Evolutionary conservation across 2,329 filamentous ascomycete species (phyloP).

Genomic region (Emydomyces testavorans): DNA sequence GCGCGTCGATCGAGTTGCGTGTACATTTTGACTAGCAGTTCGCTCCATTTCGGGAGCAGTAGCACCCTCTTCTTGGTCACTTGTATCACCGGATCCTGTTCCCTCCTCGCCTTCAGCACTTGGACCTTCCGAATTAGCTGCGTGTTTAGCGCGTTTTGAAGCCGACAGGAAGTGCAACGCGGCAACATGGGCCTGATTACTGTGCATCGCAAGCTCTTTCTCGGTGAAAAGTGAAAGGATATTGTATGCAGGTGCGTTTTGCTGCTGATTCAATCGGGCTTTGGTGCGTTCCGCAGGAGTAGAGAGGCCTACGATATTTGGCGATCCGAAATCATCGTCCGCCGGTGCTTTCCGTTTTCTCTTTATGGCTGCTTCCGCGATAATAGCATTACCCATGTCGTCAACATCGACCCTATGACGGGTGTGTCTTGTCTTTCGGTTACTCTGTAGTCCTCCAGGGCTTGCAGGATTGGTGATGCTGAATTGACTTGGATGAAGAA

Average conservation of each 20-base stretch:
- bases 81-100: conserved; percentile 26
- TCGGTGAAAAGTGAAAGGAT: conserved; percentile 56
- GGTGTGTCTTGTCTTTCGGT: conserved; percentile 52
- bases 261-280: conserved; percentile 44
- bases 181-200: conserved; percentile 49
- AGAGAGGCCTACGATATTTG: conserved; percentile 40
- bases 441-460: conserved; percentile 48
- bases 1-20: conserved; percentile 44
- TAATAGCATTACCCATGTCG: conserved; percentile 39
- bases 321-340: conserved; percentile 50
- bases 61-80: conserved; percentile 32
- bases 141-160: conserved; percentile 37
- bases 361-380: conserved; percentile 40
- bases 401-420: conserved; percentile 46
- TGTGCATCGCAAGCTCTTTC: conserved; percentile 52
- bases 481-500: conserved; percentile 55
- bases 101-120: conserved; percentile 33
- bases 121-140: conserved; percentile 31
- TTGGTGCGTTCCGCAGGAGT: conserved; percentile 44
- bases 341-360: conserved; percentile 48
- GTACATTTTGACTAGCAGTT: conserved; percentile 45
- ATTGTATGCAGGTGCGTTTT: conserved; percentile 48
- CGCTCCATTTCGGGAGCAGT: conserved; percentile 49
- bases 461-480: conserved; percentile 53
- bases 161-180: conserved; percentile 49